phyloP scores from a whole-genome alignment of 2,329 filamentous ascomycete genomes.

The Claviceps pazoutovae region DNA sequence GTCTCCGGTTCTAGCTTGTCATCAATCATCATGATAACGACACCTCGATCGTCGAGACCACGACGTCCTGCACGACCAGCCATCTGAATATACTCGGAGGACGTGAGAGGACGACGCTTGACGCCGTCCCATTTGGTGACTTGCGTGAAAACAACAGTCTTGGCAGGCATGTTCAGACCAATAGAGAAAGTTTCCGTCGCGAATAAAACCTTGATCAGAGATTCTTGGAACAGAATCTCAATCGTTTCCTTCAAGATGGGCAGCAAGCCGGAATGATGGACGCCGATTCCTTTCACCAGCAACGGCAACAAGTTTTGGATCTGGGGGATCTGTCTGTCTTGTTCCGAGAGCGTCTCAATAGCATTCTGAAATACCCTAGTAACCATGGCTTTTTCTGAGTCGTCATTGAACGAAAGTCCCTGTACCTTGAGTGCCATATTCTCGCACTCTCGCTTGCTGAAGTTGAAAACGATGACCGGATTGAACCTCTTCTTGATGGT shows the following conservation, averaged over 20 bases:
- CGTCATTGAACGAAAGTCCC: constrained; percentile 83
- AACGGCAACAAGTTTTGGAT: constrained; percentile 84
- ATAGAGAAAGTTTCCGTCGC: constrained; percentile 99
- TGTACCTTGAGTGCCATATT: constrained; percentile 78
- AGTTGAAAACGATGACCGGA: constrained; percentile 97
- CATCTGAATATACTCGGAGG: constrained; percentile 98
- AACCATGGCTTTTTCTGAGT: constrained; percentile 90
- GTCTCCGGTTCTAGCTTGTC: constrained; percentile 88
- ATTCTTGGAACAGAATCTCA: constrained; percentile 97
- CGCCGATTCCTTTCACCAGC: constrained; percentile 80
- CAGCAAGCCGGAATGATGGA: constrained; percentile 90
- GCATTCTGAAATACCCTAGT: constrained; percentile 87
- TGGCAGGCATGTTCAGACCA: constrained; percentile 96
- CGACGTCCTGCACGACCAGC: constrained; percentile 91
- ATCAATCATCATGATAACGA: constrained; percentile 99
- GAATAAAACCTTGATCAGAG: constrained; percentile 92
- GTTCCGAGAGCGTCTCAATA: constrained; percentile 81
- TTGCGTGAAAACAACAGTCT: constrained; percentile 97
- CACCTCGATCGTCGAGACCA: constrained; percentile 93
- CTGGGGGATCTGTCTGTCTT: constrained; percentile 78
- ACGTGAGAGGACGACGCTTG: constrained; percentile 68
- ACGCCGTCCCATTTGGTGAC: constrained; percentile 91
- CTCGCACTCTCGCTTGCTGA: constrained; percentile 96
- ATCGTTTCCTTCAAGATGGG: constrained; percentile 98
- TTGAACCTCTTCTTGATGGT: constrained; percentile 97